Conservation (phyloP, 108 stramenopile species). For the Skeletonema tropicum region DNA sequence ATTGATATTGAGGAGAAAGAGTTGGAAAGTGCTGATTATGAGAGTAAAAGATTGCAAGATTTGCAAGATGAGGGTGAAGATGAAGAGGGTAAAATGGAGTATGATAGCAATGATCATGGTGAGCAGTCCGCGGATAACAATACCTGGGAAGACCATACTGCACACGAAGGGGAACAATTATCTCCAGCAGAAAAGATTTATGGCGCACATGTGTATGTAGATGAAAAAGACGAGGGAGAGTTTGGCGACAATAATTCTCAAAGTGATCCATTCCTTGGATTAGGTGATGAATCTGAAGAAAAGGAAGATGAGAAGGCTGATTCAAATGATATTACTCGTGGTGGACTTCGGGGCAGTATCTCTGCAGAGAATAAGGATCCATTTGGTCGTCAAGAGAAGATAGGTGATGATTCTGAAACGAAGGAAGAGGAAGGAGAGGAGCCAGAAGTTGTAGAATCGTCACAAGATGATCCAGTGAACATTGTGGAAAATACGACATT, state of each 20-base stretch:
- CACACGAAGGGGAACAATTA: not conserved
- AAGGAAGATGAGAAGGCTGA: not conserved
- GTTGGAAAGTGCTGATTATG: not conserved
- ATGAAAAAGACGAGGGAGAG: not conserved
- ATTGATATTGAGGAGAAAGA: not conserved
- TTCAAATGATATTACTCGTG: not conserved
- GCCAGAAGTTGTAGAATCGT: conserved; percentile 68
- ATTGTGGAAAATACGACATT: conserved; percentile 4
- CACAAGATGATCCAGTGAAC: conserved; percentile 62
- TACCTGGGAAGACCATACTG: not conserved
- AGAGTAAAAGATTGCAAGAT: not conserved
- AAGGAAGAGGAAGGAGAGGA: conserved; percentile 33
- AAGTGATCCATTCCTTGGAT: not conserved
- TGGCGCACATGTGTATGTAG: not conserved
- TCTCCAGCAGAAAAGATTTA: conserved; percentile 3
- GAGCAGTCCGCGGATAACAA: not conserved
- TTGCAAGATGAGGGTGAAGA: not conserved
- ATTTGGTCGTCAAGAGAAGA: not conserved
- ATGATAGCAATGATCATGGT: not conserved
- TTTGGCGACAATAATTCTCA: too few species aligned
- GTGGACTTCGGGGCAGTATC: not conserved
- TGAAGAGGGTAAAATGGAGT: not conserved
- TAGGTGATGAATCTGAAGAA: not conserved
- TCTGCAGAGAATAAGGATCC: not conserved
- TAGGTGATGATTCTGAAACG: not conserved